Evolutionary conservation across 2,329 filamentous ascomycete species (phyloP).

Genomic region (Xylaria sp.): DNA sequence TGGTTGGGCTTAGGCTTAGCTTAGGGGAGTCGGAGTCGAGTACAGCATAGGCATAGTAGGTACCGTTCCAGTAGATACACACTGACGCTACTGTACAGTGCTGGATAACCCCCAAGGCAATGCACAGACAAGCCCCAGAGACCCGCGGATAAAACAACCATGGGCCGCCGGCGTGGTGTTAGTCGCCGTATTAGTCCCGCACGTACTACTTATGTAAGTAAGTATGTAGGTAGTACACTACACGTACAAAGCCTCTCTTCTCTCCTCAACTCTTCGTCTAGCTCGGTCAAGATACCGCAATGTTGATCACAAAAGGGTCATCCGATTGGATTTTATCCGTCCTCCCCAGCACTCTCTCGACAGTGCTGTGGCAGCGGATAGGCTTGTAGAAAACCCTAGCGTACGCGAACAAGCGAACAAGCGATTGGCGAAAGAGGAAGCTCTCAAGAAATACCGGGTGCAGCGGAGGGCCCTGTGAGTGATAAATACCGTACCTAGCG

Average conservation of each 20-base stretch:
- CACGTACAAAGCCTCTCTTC: conserved; percentile 6
- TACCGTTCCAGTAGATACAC: neutral
- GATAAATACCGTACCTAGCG: conserved; percentile 28
- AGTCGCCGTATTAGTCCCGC: conserved; percentile 32
- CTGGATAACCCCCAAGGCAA: neutral
- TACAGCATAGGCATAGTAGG: neutral
- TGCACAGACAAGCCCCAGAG: conserved; percentile 3
- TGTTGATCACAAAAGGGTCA: conserved; percentile 18
- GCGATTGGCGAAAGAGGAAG: conserved; percentile 42
- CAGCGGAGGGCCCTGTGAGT: conserved; percentile 30
- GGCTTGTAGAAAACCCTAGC: conserved; percentile 18
- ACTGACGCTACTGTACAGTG: neutral
- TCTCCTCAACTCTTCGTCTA: neutral
- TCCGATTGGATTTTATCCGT: conserved; percentile 13
- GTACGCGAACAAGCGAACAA: conserved; percentile 28
- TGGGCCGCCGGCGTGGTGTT: conserved; percentile 22
- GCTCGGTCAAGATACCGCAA: conserved; percentile 14
- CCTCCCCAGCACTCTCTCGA: conserved; percentile 4
- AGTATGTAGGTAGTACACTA: neutral
- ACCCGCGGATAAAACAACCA: conserved; percentile 28
- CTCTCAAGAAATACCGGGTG: conserved; percentile 35
- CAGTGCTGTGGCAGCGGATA: conserved; percentile 20
- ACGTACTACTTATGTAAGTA: neutral
- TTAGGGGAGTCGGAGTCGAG: conserved; percentile 25
- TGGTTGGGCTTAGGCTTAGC: conserved; percentile 18